Base-by-base conservation (phyloP, 345 rosid species). In the Aurinia saxatilis region DNA sequence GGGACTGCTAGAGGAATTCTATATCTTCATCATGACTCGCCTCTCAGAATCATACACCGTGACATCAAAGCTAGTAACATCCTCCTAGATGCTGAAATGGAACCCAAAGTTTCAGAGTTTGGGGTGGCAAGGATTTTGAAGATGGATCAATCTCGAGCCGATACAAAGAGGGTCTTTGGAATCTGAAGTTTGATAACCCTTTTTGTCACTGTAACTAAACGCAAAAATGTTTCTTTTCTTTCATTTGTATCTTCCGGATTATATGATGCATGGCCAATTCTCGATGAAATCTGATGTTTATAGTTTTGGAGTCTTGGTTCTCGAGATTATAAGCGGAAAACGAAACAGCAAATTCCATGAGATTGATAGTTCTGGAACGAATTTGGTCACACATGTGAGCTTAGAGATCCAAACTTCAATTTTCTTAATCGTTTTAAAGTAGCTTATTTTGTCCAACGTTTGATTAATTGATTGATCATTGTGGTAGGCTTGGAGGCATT, bases 61-160 rank as follows among this genome's bases (percentile, higher is more conserved):
- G 87, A 86, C 37, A 71, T 86, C 2, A 86, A 83, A 64, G 61
- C 81, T 8, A 80, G 86, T 60, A 82, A 86, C 37, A 64, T 84
- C 50, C 60, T 80, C 31, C 48, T 84, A 27, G 82, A 86, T 63
- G 72, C 35, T 5, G 82, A 75, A 0, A 73, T 83, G 90, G 58
- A 75, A 17, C 77, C 85, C 1, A 84, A 82, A 64, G 78, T 81
- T 2, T 77, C 88, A 16, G 90, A 86, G 64, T 86, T 86, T 49
- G 86, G 90, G 7, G 68, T 74, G 75, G 84, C 87, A 11, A 80
- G 74, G 61, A 80, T 84, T 30, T 72, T 82, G 2, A 33, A 42
- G 11, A 51, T 60, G 8, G 67, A 78, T 37, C 72, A 70, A 42
- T 40, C 67, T n/a, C 61, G 60, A 60, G 75, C 63, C 6, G 78